Evolutionary conservation across 2,329 filamentous ascomycete genomes (phyloP), one percentile per base, ranked within the genome.

Genomic region (Bipolaris oryzae): DNA sequence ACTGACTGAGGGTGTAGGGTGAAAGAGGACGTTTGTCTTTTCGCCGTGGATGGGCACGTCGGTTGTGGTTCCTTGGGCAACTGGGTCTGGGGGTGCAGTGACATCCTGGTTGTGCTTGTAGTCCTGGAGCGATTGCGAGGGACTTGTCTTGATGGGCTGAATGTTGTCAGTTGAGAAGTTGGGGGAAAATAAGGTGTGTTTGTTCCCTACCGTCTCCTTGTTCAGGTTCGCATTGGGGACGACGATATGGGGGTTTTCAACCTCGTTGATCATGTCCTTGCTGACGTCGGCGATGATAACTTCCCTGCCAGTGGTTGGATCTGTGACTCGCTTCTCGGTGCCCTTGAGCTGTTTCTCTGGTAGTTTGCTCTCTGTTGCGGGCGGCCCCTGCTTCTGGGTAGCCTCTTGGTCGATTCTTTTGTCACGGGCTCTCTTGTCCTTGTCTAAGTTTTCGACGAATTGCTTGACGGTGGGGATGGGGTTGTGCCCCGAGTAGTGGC

Each of bases 31-130:
- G 61, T 96, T 97, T 3, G 95, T 98, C 83, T 95, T 97, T 74
- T 98, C 94, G 69, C 93, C 94, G 71, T 93, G 90, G 56, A 98
- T 96, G 3, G 95, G 95, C 1, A 98, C 92, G 76, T 98, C 95
- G 23, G 91, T 93, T 0, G 94, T 98, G 33, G 89, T 87, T 21
- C 92, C 91, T 55, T 88, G 84, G 15, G 88, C 87, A 18, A 96
- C 82, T 0, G 94, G 94, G 64, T 96, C 93, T 1, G 94, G 94
- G 2, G 94, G 94, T 0, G 94, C 91, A 0, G 92, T 96, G 55
- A 96, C 82, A 76, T 98, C 94, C 77, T 97, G 94, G 9, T 87
- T 90, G 55, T 89, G 73, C 62, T 89, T 90, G 76, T 98, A 97
- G 62, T 96, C 90, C 57, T 89, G 84, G 25, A 88, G 86, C 0